These are phyloP conservation scores for Zasmidium angulare DNA, from an alignment of 2,329 filamentous ascomycete species.

Conservation along the genomic window DNA sequence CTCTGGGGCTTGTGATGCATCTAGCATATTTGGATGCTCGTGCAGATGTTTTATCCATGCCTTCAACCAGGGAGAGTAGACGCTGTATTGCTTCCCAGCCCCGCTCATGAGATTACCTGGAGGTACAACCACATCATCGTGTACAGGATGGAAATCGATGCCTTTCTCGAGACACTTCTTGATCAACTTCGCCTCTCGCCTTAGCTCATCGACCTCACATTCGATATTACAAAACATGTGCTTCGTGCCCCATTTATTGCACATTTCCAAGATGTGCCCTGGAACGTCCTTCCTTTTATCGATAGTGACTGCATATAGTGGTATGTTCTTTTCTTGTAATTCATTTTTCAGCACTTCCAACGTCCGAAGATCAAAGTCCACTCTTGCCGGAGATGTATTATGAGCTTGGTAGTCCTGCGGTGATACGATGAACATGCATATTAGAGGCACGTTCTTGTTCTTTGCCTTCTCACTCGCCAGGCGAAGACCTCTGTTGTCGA, in stretches of 20 bases:
- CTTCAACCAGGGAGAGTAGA: conserved; percentile 81
- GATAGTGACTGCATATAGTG: conserved; percentile 72
- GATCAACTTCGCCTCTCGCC: conserved; percentile 70
- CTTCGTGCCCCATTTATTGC: conserved; percentile 69
- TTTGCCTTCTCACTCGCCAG: conserved; percentile 67
- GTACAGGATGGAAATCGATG: conserved; percentile 68
- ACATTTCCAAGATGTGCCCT: conserved; percentile 61
- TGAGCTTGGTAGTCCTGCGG: conserved; percentile 86
- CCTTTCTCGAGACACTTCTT: conserved; percentile 60
- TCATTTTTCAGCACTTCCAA: conserved; percentile 65
- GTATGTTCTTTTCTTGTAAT: conserved; percentile 70
- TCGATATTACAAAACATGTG: conserved; percentile 83
- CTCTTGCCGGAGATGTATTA: conserved; percentile 66
- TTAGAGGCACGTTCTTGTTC: conserved; percentile 66
- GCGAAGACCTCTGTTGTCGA: conserved; percentile 71
- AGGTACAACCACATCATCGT: conserved; percentile 80
- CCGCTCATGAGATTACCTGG: conserved; percentile 69
- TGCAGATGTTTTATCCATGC: conserved; percentile 74
- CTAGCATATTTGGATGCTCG: conserved; percentile 65
- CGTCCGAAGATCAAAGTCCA: conserved; percentile 79
- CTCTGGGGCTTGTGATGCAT: conserved; percentile 58
- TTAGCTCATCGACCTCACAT: conserved; percentile 87
- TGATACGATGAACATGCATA: conserved; percentile 76
- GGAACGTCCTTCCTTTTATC: conserved; percentile 64
- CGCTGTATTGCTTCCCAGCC: conserved; percentile 74